These are phyloP conservation scores for Thalassiosira mediterranea DNA, from an alignment of 352 stramenopile genomes.

Conservation along the genomic window DNA sequence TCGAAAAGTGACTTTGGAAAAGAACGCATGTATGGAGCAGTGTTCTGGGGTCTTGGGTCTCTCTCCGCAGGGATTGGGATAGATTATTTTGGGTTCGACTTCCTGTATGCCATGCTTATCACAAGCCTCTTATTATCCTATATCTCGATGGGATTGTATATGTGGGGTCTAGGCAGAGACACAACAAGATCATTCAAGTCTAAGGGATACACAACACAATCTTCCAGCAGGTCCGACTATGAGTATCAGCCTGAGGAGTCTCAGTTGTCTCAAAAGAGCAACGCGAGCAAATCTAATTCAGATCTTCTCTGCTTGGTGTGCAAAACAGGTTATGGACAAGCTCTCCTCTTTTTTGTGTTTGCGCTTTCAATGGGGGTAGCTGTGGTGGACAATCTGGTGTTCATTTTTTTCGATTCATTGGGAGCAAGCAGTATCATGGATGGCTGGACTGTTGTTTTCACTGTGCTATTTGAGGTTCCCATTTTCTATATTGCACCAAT, in stretches of 20 bases:
- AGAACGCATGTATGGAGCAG: conserved; percentile 46
- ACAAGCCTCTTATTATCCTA: conserved; percentile 20
- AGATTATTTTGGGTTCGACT: conserved; percentile 44
- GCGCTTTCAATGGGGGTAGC: conserved; percentile 34
- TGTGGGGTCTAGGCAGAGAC: conserved; percentile 37
- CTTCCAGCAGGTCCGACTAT: not conserved
- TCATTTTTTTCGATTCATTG: conserved; percentile 53
- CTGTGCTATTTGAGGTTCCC: conserved; percentile 62
- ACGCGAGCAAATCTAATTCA: conserved; percentile 5
- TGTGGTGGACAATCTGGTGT: conserved; percentile 46
- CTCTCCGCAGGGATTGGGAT: conserved; percentile 36
- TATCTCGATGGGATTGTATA: conserved; percentile 24
- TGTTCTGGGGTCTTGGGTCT: conserved; percentile 35
- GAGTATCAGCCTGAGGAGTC: conserved; percentile 15
- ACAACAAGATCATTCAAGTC: conserved; percentile 36
- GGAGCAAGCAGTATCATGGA: conserved; percentile 36
- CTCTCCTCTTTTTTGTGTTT: conserved; percentile 39
- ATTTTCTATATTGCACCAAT: conserved; percentile 50
- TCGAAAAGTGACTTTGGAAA: conserved; percentile 33
- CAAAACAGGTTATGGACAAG: conserved; percentile 31
- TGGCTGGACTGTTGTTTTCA: conserved; percentile 55
- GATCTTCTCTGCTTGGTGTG: conserved; percentile 30
- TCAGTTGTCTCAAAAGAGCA: conserved; percentile 2
- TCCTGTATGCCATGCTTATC: conserved; percentile 37
- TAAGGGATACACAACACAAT: not conserved